Percentiles rank a stretch among this genome's conserved stretches.
Evolutionary conservation across 495 filamentous ascomycete species (phyloP).

Genomic region (Astrocystis sublimbata): DNA sequence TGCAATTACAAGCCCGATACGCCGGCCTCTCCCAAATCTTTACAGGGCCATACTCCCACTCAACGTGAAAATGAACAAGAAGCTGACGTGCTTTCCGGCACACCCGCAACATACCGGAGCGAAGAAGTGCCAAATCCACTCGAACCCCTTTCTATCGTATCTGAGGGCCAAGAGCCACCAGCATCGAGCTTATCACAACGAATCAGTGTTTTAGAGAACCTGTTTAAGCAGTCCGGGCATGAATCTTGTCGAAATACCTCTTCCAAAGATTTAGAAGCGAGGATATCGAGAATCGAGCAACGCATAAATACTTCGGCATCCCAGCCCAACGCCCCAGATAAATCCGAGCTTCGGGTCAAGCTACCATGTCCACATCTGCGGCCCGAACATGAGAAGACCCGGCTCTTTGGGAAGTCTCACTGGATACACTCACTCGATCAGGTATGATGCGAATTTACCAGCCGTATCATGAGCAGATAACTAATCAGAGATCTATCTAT

Average conservation of each 20-base stretch:
- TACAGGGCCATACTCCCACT: neutral
- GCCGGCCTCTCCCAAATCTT: neutral
- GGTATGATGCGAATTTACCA: neutral
- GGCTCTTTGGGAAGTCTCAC: constrained; percentile 11
- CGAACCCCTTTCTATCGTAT: neutral
- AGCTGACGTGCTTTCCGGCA: neutral
- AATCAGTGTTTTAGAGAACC: neutral
- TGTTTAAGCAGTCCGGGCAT: neutral
- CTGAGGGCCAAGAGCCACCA: neutral
- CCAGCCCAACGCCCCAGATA: neutral
- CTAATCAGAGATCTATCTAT: neutral
- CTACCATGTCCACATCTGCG: constrained; percentile 15
- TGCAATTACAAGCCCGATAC: constrained; percentile 6
- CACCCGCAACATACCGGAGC: neutral
- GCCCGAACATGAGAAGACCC: constrained; percentile 9
- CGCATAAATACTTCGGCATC: neutral
- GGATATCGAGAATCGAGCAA: constrained; percentile 11
- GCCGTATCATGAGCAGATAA: too few relatives aligned
- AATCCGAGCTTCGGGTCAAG: constrained; percentile 8
- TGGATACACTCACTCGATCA: constrained; percentile 16
- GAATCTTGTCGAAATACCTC: neutral
- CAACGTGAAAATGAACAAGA: neutral
- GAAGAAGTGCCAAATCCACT: neutral
- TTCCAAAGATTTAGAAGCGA: neutral
- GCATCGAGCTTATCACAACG: constrained; percentile 5